Evolutionary conservation across 805 yeast genomes (phyloP).

Genomic region (Candida cerambycidarum): DNA sequence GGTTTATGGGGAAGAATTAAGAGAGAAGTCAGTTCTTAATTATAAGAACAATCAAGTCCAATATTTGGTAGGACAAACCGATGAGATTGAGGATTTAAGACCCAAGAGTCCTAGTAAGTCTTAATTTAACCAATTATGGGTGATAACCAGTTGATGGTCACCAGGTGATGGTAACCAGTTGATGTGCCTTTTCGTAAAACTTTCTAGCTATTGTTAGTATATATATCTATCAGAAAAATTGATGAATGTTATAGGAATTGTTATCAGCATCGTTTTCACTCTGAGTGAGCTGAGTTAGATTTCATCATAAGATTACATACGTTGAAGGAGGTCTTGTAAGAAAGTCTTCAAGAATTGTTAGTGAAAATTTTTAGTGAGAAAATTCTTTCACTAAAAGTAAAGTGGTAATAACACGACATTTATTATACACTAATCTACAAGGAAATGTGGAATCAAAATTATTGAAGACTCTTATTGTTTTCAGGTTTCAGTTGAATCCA

Average conservation of each 20-base stretch:
- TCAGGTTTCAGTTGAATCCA: too few relatives aligned
- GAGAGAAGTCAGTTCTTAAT: slow-evolving; percentile 30
- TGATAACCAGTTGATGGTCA: too few relatives aligned
- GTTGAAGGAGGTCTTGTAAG: not conserved
- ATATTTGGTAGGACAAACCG: slow-evolving; percentile 59
- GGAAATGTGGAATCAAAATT: too few relatives aligned
- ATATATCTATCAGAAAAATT: slow-evolving; percentile 16
- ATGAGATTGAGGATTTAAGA: slow-evolving; percentile 75
- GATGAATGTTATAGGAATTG: slow-evolving; percentile 50
- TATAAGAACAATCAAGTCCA: slow-evolving; percentile 42
- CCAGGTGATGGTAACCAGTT: too few relatives aligned
- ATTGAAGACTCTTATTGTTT: too few relatives aligned
- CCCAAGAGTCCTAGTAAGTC: slow-evolving; percentile 71
- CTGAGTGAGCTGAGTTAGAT: slow-evolving; percentile 60
- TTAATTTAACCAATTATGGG: too few relatives aligned
- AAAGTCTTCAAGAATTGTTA: too few relatives aligned
- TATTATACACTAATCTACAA: too few relatives aligned
- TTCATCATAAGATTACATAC: slow-evolving; percentile 41
- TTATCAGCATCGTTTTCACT: slow-evolving; percentile 51
- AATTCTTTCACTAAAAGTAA: not conserved
- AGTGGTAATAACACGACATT: too few relatives aligned
- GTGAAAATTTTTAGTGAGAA: too few relatives aligned
- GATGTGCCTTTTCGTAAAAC: too few relatives aligned
- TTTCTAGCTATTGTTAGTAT: slow-evolving; percentile 2
- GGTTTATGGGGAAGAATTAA: slow-evolving; percentile 31